These are phyloP conservation scores for Sporopachydermia lactativora DNA, from an alignment of 805 yeast species.

Conservation along the genomic window DNA sequence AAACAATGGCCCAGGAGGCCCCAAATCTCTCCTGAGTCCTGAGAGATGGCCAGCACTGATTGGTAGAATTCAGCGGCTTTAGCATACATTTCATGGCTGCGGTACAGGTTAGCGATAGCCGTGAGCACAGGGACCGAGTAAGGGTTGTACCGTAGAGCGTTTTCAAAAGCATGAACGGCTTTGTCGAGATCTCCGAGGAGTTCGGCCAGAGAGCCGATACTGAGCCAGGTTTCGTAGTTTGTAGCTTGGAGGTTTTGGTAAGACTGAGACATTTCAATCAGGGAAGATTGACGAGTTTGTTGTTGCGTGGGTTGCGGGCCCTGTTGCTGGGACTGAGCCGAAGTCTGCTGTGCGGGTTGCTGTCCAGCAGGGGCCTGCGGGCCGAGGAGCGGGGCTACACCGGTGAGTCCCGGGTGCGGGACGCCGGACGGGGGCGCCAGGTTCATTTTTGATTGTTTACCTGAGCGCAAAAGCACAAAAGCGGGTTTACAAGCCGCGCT, in stretches of 20 bases:
- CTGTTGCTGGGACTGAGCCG: neutral
- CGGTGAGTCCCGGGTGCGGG: neutral
- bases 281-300: neutral
- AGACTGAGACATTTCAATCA: slow-evolving; percentile 32
- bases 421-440: neutral
- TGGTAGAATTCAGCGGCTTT: slow-evolving; percentile 93
- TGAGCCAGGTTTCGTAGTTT: slow-evolving; percentile 64
- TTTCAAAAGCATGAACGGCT: slow-evolving; percentile 79
- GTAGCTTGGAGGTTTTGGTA: slow-evolving; percentile 1
- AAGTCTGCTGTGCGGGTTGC: neutral
- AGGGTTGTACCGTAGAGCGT: slow-evolving; percentile 77
- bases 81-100: slow-evolving; percentile 80
- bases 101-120: slow-evolving; percentile 75
- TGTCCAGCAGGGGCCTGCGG: neutral
- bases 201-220: slow-evolving; percentile 83
- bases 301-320: neutral
- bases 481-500: no score
- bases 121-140: slow-evolving; percentile 76
- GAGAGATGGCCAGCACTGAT: slow-evolving; percentile 65
- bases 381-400: neutral
- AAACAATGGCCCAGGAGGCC: slow-evolving; percentile 94
- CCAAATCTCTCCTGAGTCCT: slow-evolving; percentile 94
- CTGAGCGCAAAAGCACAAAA: no score
- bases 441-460: neutral
- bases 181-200: slow-evolving; percentile 77